Percentiles rank a stretch among this genome's conserved stretches.
phyloP scores from a whole-genome alignment of 2,329 filamentous ascomycete species.

The Tolypocladium endophyticum region DNA sequence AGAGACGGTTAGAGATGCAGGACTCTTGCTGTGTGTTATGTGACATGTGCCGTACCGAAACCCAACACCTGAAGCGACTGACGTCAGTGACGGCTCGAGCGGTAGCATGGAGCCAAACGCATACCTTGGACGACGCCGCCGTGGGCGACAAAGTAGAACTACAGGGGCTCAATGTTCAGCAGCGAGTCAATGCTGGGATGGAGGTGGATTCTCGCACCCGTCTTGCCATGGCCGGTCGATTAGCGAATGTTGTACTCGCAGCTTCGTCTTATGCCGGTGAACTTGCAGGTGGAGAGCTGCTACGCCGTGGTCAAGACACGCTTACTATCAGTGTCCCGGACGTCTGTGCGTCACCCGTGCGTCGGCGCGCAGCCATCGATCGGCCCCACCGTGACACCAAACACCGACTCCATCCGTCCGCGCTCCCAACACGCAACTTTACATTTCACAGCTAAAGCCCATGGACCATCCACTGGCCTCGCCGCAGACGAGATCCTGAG shows the following conservation, averaged over 20 bases:
- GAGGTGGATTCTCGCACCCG: constrained; percentile 14
- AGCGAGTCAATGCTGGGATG: not conserved
- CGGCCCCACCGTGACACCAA: not conserved
- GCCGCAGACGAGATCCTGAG: not conserved
- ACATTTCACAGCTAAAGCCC: not conserved
- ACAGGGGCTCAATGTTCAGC: not conserved
- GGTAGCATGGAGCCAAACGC: not conserved
- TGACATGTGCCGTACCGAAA: constrained; percentile 31
- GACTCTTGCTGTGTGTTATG: no score
- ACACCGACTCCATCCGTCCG: not conserved
- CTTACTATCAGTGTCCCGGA: not conserved
- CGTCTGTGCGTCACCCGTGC: not conserved
- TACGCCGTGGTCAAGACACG: not conserved
- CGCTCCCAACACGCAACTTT: not conserved
- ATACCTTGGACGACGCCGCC: constrained; percentile 58
- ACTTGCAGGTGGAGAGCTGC: not conserved
- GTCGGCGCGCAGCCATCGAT: no score
- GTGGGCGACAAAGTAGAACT: constrained; percentile 56
- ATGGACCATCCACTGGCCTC: not conserved
- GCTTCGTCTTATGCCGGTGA: not conserved
- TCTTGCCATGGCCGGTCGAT: constrained; percentile 16
- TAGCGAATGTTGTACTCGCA: not conserved
- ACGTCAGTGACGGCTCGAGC: not conserved
- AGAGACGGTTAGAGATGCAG: not conserved
- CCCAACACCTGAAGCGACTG: constrained; percentile 35